Evolutionary conservation across 23 red algal species (phyloP), one percentile per base, ranked within the genome.

Genomic region (Gracilaria caudata): DNA sequence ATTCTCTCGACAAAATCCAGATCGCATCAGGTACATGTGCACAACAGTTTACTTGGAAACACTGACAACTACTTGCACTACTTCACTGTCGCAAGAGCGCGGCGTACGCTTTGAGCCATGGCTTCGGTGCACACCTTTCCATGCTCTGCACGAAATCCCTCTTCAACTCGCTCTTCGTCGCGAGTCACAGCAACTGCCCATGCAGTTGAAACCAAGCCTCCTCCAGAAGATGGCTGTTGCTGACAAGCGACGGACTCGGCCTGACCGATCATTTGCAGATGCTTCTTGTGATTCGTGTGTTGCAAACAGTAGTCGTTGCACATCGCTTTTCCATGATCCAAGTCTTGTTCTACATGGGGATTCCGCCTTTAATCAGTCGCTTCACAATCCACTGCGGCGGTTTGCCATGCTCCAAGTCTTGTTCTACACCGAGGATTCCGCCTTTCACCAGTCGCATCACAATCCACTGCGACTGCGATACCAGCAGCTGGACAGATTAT

Each of bases 161-260:
- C 33, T 6, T 74, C 26, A 40, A 11, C 21, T 74, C 68, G 68
- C 34, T 44, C 33, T 38, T 7, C 35, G 7, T 74, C 26, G 68
- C 68, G 41, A 34, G 41, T 24, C 68, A 74, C 35, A 74, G 68
- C 34, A 74, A 47, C 26, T 24, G 4, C 35, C 68, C 68, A 24
- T 74, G 34, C 7, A 74, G 7, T 74, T 74, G 68, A 74, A 74
- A 74, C 68, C 68, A 74, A 40, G 34, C 68, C 68, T 74, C 68
- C 7, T 34, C 20, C 4, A 11, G n/a, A 61, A 4, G 57, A 20
- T 6, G 26, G 19, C 19, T 61, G 57, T 29, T 26, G 57, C 26
- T 6, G 57, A 61, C 57, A 61, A 61, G 19, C 20, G 57, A 20
- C 4, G 5, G 7, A 16, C 57, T 20, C 57, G 19, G 17, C 57